Evolutionary conservation across 2,329 filamentous ascomycete genomes (phyloP), one percentile per base, ranked within the genome.

Genomic region (Teratosphaeria gauchensis): DNA sequence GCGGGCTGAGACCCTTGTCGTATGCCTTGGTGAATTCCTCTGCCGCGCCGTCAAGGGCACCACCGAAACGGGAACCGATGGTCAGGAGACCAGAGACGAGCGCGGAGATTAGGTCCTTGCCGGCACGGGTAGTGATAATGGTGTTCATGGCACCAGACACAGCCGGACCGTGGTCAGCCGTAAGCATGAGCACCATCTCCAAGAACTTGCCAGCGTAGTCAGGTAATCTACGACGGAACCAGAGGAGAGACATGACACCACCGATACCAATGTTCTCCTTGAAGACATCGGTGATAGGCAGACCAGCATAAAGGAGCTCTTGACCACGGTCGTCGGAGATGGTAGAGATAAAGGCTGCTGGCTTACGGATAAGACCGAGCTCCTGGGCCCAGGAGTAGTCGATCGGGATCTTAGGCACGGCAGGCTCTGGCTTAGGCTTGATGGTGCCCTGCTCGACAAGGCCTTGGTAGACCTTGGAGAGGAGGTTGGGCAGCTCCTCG

Each of bases 91-190:
- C 94, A 70, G 89, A 89, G 59, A 99, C 94, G 64, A 99, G 84
- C 54, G 94, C 89, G 71, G 87, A 92, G 81, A 99, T 97, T 68
- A 99, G 81, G 75, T 99, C 94, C 84, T 99, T 99, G 76, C 94
- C 94, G 64, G 94, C 94, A 89, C 94, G 90, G 61, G 94, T 99
- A 64, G 94, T 99, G 76, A 99, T 97, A 76, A 99, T 99, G 75
- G 94, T 99, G 87, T 99, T 99, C 94, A 99, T 99, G 77, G 94
- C 94, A 84, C 94, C 94, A 69, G 94, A 99, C 69, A 99, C 94
- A 70, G 94, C 94, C 57, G 94, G 94, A 78, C 94, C 94, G 86
- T 99, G 94, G 74, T 99, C 94, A 70, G 94, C 94, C 73, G 94
- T 99, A 73, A 99, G 86, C 94, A 99, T 99, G 76, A 99, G 92